Evolutionary conservation across 345 rosid species (phyloP), one percentile per base, ranked within the genome.

Genomic region (Boechera retrofracta): DNA sequence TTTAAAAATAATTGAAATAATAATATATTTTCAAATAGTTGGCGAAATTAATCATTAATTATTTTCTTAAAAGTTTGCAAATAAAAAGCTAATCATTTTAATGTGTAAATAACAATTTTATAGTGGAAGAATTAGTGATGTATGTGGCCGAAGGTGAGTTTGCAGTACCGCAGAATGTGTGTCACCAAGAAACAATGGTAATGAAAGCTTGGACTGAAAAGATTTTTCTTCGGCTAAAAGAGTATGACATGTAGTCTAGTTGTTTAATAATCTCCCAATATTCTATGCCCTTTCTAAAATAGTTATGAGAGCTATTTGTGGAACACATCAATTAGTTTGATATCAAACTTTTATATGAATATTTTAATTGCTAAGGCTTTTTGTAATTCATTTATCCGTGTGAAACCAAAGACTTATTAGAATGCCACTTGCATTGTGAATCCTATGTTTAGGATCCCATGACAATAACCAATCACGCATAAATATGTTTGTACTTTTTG

Each of bases 391-490:
- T 38, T 67, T 47, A 33, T 21, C 33, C 33, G 33, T 67, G 45
- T 67, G 79, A 72, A 45, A 61, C 51, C 36, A 49, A 8, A 35
- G 29, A 60, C 13, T 4, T 39, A 41, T 9, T 7, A 31, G 36
- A 21, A 15, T 39, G 39, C 73, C 67, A 28, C 55, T 64, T 56
- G 35, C 72, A 55, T 45, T 49, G 77, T 71, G 81, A 71, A 77
- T 77, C 81, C 77, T 71, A 77, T 77, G 73, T 77, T 77, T 71
- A 71, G 68, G 73, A 77, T 77, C 77, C 77, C 68, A 71, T 65
- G 81, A 58, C 62, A 48, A 48, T 13, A 44, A 64, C 67, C 60
- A 64, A 38, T 24, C 53, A 56, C 67, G 18, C 72, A 70, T 26
- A 45, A n/a, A 11, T 26, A 70, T 55, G 74, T 9, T 39, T 10